These are phyloP conservation scores for Neofusicoccum ribis DNA, from an alignment of 2,329 filamentous ascomycete species.

Conservation along the genomic window DNA sequence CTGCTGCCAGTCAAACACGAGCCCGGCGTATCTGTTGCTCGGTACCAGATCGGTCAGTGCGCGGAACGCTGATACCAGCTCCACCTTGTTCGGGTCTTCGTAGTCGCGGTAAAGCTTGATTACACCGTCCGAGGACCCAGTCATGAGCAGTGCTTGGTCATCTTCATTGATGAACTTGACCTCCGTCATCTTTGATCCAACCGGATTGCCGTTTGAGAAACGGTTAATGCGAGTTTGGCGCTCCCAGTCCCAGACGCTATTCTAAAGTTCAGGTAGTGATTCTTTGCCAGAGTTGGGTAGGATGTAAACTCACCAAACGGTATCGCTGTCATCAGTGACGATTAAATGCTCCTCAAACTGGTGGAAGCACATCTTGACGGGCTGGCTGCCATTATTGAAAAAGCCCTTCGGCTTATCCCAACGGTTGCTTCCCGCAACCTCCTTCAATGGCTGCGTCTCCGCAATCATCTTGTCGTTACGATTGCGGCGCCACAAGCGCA, in stretches of 20 bases:
- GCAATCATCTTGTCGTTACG: conserved; percentile 90
- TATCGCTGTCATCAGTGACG: conserved; percentile 90
- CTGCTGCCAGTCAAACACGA: conserved; percentile 99
- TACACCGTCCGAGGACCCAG: conserved; percentile 91
- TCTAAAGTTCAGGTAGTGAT: conserved; percentile 12
- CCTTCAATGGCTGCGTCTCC: conserved; percentile 91
- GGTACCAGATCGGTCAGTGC: conserved; percentile 92
- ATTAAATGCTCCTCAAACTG: conserved; percentile 97
- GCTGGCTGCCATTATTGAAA: conserved; percentile 86
- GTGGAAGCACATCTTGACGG: conserved; percentile 91
- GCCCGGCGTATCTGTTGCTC: conserved; percentile 88
- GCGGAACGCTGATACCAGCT: conserved; percentile 87
- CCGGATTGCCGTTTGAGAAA: conserved; percentile 93
- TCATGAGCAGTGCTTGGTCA: conserved; percentile 91
- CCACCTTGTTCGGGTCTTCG: conserved; percentile 71
- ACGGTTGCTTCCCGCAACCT: conserved; percentile 77
- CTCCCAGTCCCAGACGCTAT: conserved; percentile 89
- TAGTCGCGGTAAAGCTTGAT: conserved; percentile 93
- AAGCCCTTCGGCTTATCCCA: conserved; percentile 85
- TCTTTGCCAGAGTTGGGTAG: conserved; percentile 9
- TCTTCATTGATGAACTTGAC: conserved; percentile 98
- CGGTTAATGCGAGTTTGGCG: conserved; percentile 71
- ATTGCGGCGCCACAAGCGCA: conserved; percentile 86
- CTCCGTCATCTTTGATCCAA: conserved; percentile 88
- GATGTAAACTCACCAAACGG: conserved; percentile 56